phyloP scores from a whole-genome alignment of 2,329 filamentous ascomycete species.

The Fusarium liriodendri region DNA sequence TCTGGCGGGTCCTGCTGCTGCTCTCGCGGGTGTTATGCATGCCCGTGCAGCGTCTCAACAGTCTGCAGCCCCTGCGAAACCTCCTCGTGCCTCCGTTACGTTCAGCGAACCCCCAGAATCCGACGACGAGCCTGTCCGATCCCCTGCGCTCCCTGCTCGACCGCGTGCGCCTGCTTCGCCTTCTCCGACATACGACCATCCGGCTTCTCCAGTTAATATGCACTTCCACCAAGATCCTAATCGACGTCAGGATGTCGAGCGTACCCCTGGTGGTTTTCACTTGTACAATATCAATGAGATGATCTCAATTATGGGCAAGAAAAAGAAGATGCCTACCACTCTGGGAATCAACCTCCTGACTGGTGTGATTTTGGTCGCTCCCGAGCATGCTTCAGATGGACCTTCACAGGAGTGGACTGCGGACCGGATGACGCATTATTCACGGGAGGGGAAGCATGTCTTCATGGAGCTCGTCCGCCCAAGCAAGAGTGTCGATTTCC shows the following conservation, averaged over 20 bases:
- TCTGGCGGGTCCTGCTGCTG: conserved; percentile 60
- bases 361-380: conserved; percentile 89
- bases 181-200: conserved; percentile 39
- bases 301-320: conserved; percentile 95
- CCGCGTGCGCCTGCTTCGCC: conserved; percentile 40
- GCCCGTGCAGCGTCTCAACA: conserved; percentile 53
- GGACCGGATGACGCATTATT: conserved; percentile 96
- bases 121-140: conserved; percentile 48
- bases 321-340: conserved; percentile 98
- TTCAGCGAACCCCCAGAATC: conserved; percentile 43
- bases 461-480: conserved; percentile 93
- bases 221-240: conserved; percentile 28
- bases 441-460: conserved; percentile 96
- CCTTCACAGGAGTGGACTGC: conserved; percentile 93
- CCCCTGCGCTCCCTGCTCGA: conserved; percentile 55
- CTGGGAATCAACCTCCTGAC: conserved; percentile 92
- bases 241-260: conserved; percentile 49
- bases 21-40: conserved; percentile 68
- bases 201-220: conserved; percentile 30
- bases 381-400: conserved; percentile 85
- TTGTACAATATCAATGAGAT: conserved; percentile 98
- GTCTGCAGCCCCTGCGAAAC: conserved; percentile 41
- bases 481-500: conserved; percentile 95
- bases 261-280: conserved; percentile 84
- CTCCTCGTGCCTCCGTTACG: conserved; percentile 37